A percentile compares a stretch with the other conserved stretches of the same genome.
Evolutionary conservation across 176 grass and related monocot species (phyloP).

Genomic region (Bolboschoenus planiculmis): DNA sequence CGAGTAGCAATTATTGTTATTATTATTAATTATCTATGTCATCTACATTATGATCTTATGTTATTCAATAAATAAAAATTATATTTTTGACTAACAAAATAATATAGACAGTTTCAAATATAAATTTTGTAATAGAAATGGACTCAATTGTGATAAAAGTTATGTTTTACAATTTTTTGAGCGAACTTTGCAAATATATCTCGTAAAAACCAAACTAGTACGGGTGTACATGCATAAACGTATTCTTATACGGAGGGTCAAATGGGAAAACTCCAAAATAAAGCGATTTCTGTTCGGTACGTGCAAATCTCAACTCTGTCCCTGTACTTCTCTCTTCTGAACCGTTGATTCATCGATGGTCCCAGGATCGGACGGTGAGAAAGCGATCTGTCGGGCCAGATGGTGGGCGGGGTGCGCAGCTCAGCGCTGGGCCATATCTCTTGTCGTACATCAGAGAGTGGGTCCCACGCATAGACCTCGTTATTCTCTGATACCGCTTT

Average conservation of each 20-base stretch:
- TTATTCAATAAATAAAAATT: background rate
- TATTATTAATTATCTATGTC: too few relatives aligned
- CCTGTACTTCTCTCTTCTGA: background rate
- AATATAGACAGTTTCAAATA: background rate
- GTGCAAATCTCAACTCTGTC: background rate
- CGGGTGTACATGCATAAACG: background rate
- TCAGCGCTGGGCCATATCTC: background rate
- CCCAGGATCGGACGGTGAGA: background rate
- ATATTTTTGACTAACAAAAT: background rate
- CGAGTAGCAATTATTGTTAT: background rate
- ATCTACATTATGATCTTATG: too few relatives aligned
- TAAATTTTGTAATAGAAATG: background rate
- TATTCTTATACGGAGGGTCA: constrained; percentile 1
- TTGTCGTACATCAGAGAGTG: constrained; percentile 14
- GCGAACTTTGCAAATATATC: background rate
- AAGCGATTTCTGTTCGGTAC: background rate
- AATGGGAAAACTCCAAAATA: constrained; percentile 9
- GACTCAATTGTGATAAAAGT: background rate
- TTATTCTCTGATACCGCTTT: constrained; percentile 18
- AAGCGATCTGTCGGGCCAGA: background rate
- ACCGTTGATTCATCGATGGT: background rate
- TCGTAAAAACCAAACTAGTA: background rate
- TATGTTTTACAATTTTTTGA: too few relatives aligned
- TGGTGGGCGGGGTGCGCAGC: background rate
- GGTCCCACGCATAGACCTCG: constrained; percentile 14